phyloP scores from a whole-genome alignment of 805 yeast species.

The Barnettozyma sucrosica region DNA sequence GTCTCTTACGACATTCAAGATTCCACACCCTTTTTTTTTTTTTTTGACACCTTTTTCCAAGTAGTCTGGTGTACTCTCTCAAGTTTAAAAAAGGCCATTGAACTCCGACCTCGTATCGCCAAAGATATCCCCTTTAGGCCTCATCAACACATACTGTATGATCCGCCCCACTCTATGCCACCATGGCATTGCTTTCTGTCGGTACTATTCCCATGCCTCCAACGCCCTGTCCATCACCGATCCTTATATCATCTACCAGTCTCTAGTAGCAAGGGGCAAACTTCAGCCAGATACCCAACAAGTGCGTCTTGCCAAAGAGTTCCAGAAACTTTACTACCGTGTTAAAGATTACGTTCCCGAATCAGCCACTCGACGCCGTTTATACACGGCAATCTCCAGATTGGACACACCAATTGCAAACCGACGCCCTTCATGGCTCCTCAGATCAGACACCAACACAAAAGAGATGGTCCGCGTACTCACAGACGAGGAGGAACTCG shows the following conservation, averaged over 20 bases:
- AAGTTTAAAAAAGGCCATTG: background rate
- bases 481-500: constrained; percentile 56
- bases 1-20: background rate
- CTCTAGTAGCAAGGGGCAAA: constrained; percentile 44
- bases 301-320: constrained; percentile 54
- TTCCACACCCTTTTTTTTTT: background rate
- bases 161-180: background rate
- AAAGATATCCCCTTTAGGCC: background rate
- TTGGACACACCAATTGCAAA: constrained; percentile 21
- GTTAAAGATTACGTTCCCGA: constrained; percentile 53
- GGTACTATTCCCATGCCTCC: constrained; percentile 4
- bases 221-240: constrained; percentile 46
- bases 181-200: background rate
- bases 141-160: background rate
- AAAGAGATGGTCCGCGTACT: constrained; percentile 43
- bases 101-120: background rate
- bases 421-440: constrained; percentile 1
- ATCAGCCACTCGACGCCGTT: constrained; percentile 15
- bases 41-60: background rate
- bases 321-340: constrained; percentile 53
- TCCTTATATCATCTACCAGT: constrained; percentile 53
- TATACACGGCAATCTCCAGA: constrained; percentile 27
- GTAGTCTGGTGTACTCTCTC: no score
- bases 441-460: constrained; percentile 9
- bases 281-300: constrained; percentile 53